A percentile compares a stretch with the other conserved stretches of the same genome.
These are phyloP conservation scores for Lentinula guzmanii DNA, from an alignment of 768 basidiomycete species.

Conservation along the genomic window DNA sequence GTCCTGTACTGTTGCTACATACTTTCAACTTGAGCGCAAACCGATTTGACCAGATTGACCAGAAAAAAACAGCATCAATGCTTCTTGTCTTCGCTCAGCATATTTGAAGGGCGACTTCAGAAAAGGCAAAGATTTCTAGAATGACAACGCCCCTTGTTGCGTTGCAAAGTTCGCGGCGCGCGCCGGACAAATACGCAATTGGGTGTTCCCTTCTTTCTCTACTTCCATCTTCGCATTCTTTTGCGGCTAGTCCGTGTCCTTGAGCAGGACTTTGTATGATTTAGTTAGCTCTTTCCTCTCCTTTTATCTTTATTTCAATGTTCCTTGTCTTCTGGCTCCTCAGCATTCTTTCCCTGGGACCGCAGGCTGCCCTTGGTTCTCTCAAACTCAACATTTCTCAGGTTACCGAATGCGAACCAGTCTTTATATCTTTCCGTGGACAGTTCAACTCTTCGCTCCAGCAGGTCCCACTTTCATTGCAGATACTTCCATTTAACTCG, in stretches of 20 bases:
- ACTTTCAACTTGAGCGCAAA: too few species aligned
- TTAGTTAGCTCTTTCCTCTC: constrained; percentile 10
- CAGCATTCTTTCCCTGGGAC: constrained; percentile 25
- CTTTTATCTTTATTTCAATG: constrained; percentile 15
- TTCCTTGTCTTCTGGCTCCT: constrained; percentile 23
- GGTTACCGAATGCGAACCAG: constrained; percentile 48
- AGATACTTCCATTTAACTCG: constrained; percentile 49
- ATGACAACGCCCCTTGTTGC: too few species aligned
- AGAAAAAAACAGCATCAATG: too few species aligned
- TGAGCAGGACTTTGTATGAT: constrained; percentile 18
- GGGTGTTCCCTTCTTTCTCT: constrained; percentile 13
- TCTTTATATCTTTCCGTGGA: constrained; percentile 40
- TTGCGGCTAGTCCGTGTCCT: constrained; percentile 26
- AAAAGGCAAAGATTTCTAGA: too few species aligned
- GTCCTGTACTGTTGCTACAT: too few species aligned
- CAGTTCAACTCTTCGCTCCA: constrained; percentile 21
- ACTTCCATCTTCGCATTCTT: constrained; percentile 17
- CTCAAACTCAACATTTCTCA: constrained; percentile 34
- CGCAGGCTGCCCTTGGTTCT: constrained; percentile 32
- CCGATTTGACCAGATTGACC: too few species aligned
- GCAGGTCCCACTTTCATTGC: constrained; percentile 36
- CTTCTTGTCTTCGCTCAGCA: too few species aligned
- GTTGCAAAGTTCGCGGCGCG: constrained; percentile 9
- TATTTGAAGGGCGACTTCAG: too few species aligned
- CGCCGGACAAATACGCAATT: background rate